Evolutionary conservation across 2,329 filamentous ascomycete genomes (phyloP), one percentile per base, ranked within the genome.

Genomic region (Davidsoniella australis): DNA sequence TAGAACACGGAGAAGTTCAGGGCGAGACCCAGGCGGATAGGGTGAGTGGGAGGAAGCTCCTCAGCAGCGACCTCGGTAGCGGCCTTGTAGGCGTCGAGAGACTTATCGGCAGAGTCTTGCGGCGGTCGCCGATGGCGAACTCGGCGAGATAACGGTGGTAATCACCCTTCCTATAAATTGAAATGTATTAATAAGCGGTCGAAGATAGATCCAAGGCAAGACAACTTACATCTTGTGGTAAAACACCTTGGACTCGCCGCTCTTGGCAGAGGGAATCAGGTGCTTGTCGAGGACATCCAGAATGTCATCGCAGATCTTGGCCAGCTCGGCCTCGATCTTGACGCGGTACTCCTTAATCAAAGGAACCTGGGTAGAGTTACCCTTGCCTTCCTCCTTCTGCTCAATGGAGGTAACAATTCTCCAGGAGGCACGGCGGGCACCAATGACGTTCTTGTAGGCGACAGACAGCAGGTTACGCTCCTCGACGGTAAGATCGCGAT

Each of bases 1-100:
- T 96, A 96, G 78, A 95, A 96, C 63, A 95, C 88, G 57, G 88
- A 94, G 80, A 96, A 95, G 82, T 95, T 96, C 60, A 96, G 80
- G 59, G 89, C 89, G 62, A 96, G 82, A 68, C 89, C 89, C 57
- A 96, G 85, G 63, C 89, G 88, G 73, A 96, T 96, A 61, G 89
- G 89, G 76, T 96, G 89, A 55, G 91, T 96, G 55, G 89, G 89
- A 55, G 89, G 89, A 60, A 96, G 82, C 70, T 96, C 89, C 58
- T 85, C 94, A 76, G 95, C 89, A 60, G 91, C 91, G 63, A 96
- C 89, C 63, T 95, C 89, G 72, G 89, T 96, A 60, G 89, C 89
- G 76, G 68, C 73, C 74, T 95, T 94, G 84, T 96, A 96, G 55
- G 89, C 89, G 75, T 94, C 88, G 60, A 93, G 85, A 48, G 89